Conservation (phyloP, 768 basidiomycete species). For the Asterophora lycoperdoides region DNA sequence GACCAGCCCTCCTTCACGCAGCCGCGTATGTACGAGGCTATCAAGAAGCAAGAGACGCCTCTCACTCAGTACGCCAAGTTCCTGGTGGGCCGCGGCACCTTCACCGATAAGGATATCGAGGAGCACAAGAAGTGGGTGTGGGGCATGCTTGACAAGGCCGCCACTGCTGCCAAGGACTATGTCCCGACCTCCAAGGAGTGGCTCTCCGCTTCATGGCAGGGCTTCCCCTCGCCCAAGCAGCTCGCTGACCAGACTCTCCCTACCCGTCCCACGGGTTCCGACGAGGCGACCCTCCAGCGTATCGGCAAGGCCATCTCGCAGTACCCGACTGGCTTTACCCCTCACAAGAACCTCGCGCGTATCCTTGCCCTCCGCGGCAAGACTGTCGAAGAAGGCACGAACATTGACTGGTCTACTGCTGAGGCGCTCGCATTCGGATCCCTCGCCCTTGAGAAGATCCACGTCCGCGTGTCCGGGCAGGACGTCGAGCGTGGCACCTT, state of each 20-base stretch:
- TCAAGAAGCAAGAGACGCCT: constrained; percentile 89
- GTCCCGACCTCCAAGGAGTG: constrained; percentile 93
- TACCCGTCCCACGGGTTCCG: constrained; percentile 81
- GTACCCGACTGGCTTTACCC: constrained; percentile 80
- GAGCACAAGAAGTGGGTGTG: constrained; percentile 99
- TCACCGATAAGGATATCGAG: constrained; percentile 94
- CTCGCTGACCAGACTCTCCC: constrained; percentile 90
- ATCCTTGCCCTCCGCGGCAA: constrained; percentile 87
- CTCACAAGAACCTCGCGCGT: constrained; percentile 91
- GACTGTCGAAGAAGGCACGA: constrained; percentile 83
- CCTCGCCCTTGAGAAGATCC: constrained; percentile 87
- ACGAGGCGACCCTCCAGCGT: constrained; percentile 70
- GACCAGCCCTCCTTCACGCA: constrained; percentile 99
- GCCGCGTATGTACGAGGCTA: constrained; percentile 97
- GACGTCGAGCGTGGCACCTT: constrained; percentile 99
- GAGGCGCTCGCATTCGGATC: constrained; percentile 96
- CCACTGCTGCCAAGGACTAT: constrained; percentile 93
- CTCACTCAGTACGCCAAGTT: constrained; percentile 90
- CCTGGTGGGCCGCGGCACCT: constrained; percentile 85
- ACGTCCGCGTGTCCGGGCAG: constrained; percentile 94
- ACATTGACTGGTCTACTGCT: constrained; percentile 98
- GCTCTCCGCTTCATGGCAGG: constrained; percentile 97
- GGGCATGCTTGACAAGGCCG: constrained; percentile 97
- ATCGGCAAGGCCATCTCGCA: constrained; percentile 85
- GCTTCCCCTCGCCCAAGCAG: constrained; percentile 96